Evolutionary conservation across 768 basidiomycete genomes (phyloP), one percentile per base, ranked within the genome.

Genomic region (Lentinula lateritia): DNA sequence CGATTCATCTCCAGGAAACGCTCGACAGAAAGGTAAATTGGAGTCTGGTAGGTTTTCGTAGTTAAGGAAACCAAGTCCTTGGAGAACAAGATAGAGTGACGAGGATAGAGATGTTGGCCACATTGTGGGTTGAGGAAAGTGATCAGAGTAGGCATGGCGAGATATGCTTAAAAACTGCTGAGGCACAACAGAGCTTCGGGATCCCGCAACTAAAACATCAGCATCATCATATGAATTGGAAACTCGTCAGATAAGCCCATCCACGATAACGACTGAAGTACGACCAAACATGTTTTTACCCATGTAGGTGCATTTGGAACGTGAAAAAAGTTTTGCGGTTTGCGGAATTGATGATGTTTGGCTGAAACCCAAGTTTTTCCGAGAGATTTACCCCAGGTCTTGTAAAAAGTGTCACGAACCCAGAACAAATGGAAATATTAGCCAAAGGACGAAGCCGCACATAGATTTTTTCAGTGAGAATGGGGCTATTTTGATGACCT

Each of bases 1-100:
- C 23, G 60, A 32, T 15, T 34, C 16, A 34, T 63, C 63, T 35
- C 52, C 50, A 48, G 63, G 63, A 20, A 63, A 48, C 28, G 42
- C 53, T 56, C 63, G 63, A 56, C 63, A 63, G 16, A 34, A 35
- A 13, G 35, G 34, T 4, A 16, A 7, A 13, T 12, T 5, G 3
- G 28, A 28, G 7, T 52, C 6, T 35, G 38, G 5, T 13, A 10
- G 35, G 35, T 15, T 4, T 36, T 52, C 10, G 16, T 8, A 35
- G 35, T 35, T 52, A 4, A 52, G 16, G 3, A 36, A 36, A 12
- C 52, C 52, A 13, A 36, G 34, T 34, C 52, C 52, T 18, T 34
- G 28, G 0, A 52, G 35, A 23, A 52, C 0, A 20, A 35, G 10
- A 8, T 52, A 12, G 0, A 52, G 15, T 34, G 32, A n/a, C 0